Base-by-base conservation (phyloP, 2,329 filamentous ascomycete genomes). In the Dichotomopilus funicola region DNA sequence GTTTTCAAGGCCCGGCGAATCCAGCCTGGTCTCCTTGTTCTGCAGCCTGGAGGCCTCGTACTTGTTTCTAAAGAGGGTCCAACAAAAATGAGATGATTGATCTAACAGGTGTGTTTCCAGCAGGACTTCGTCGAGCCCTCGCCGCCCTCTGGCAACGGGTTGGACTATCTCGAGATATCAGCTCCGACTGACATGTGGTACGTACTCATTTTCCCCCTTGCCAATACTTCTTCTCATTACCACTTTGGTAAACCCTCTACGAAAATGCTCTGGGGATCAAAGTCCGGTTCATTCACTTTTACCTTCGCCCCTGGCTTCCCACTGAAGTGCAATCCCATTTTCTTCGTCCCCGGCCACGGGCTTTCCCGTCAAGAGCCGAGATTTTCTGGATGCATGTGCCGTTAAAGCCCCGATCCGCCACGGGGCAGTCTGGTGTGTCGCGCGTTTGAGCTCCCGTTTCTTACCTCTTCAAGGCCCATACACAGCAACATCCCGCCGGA, bases 111-210 rank as follows among this genome's bases (percentile, higher is more conserved):
- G 58, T 59, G 61, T 68, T 61, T 63, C 45, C 35, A 73, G 68
- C 73, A 81, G 76, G 78, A 80, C 66, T 81, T 79, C 43, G 55
- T 58, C 71, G 75, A 79, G 70, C 73, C 76, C 68, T 77, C 78
- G 69, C 73, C 78, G 69, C 70, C 73, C 60, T 68, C 72, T 56
- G 73, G 72, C 66, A 65, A 70, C 64, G 77, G 75, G 68, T 71
- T 81, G 67, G 77, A 79, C 63, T 81, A 79, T 66, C 73, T 80
- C 66, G 76, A 78, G 53, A 73, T 80, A 64, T 74, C 73, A 53
- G 69, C 74, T 51, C 72, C 75, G 63, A 66, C 72, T 75, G 78
- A 81, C 66, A 78, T 81, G 72, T 78, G 79, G 79, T 81, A 68
- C 67, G 79, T 77, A 49, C 34, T 46, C 12, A 12, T 40, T 33